phyloP scores from a whole-genome alignment of 2,329 filamentous ascomycete genomes.

The Cercospora sojina region DNA sequence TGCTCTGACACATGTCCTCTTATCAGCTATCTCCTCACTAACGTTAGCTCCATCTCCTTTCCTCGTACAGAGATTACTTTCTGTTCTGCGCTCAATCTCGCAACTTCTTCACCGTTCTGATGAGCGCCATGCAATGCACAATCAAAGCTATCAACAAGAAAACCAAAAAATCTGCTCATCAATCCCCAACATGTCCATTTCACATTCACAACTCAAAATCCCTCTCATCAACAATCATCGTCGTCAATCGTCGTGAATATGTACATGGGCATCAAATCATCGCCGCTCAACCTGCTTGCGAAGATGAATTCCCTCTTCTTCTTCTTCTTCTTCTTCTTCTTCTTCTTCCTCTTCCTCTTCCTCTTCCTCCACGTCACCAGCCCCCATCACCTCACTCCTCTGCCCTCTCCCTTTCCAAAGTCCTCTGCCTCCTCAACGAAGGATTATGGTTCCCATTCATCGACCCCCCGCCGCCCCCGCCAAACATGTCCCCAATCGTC shows the following conservation, averaged over 20 bases:
- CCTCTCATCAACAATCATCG: not conserved
- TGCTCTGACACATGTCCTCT: too few species aligned
- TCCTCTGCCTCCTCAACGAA: constrained; percentile 19
- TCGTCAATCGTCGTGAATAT: not conserved
- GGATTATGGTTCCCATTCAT: not conserved
- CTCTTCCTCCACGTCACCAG: not conserved
- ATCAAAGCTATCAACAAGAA: not conserved
- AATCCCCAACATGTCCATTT: not conserved
- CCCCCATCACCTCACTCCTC: not conserved
- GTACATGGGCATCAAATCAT: too few species aligned
- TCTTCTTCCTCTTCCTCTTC: not conserved
- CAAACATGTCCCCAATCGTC: constrained; percentile 32
- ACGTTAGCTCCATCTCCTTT: too few species aligned
- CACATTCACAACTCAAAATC: not conserved
- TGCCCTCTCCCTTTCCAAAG: constrained; percentile 14
- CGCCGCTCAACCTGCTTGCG: too few species aligned
- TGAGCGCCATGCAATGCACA: not conserved
- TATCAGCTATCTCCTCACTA: too few species aligned
- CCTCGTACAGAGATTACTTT: too few species aligned
- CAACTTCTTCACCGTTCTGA: not conserved
- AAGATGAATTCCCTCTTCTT: not conserved
- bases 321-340: not conserved
- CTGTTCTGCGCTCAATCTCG: not conserved
- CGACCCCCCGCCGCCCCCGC: too few species aligned
- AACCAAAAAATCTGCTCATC: not conserved